These are phyloP conservation scores for Ceratobasidium sp. DNA, from an alignment of 1,284 basidiomycete species.

Conservation along the genomic window DNA sequence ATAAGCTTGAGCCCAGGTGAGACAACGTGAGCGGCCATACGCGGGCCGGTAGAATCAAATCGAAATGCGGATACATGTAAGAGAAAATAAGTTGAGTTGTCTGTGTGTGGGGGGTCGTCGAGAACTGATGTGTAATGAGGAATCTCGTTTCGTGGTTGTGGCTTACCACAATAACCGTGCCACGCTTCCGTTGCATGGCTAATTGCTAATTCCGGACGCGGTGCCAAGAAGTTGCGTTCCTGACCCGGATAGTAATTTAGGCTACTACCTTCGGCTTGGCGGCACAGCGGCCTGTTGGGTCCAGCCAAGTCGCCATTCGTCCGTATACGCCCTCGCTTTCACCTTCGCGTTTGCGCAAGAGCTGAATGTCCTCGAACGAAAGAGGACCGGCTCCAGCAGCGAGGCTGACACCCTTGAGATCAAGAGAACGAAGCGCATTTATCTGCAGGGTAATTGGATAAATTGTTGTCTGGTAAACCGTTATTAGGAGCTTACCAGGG, in stretches of 20 bases:
- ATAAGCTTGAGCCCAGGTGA: neutral
- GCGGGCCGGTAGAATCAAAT: neutral
- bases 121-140: neutral
- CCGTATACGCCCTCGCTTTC: conserved; percentile 26
- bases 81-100: neutral
- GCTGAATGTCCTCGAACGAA: conserved; percentile 16
- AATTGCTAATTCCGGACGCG: neutral
- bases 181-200: neutral
- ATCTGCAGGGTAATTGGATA: neutral
- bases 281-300: conserved; percentile 19
- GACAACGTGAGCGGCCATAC: neutral
- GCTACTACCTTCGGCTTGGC: neutral
- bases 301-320: conserved; percentile 34
- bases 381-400: neutral
- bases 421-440: conserved; percentile 17
- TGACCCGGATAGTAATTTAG: neutral
- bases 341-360: conserved; percentile 20
- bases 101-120: neutral
- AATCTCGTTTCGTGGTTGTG: neutral
- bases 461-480: neutral
- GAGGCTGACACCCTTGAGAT: conserved; percentile 7
- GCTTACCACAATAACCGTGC: neutral
- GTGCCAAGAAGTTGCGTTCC: neutral
- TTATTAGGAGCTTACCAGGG: conserved; percentile 12
- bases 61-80: neutral